Conservation (phyloP, 345 rosid genomes). For the Salix arbutifolia region DNA sequence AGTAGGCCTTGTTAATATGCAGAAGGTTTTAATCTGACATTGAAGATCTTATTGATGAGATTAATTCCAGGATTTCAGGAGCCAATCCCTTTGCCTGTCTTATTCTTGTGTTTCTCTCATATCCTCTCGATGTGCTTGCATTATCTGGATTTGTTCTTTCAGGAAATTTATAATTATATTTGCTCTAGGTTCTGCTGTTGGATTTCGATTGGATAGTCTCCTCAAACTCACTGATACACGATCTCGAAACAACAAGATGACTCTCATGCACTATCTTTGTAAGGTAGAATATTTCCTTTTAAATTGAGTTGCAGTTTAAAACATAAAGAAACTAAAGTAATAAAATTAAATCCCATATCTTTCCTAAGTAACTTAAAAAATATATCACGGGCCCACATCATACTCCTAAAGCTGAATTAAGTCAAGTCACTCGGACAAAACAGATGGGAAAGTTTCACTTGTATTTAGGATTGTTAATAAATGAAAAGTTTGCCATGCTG, state of each 20-base stretch:
- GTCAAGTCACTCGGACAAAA: no score
- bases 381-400: no score
- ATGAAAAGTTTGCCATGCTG: background rate
- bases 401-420: background rate
- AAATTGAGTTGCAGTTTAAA: background rate
- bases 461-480: background rate
- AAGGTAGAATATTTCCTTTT: constrained; percentile 43
- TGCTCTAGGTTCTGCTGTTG: constrained; percentile 74
- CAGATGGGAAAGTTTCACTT: background rate
- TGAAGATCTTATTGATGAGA: background rate
- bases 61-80: background rate
- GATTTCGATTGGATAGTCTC: constrained; percentile 88
- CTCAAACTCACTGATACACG: constrained; percentile 85
- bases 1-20: background rate
- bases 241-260: constrained; percentile 72
- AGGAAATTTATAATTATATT: background rate
- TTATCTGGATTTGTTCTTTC: constrained; percentile 3
- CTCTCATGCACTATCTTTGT: constrained; percentile 92
- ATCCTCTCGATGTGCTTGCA: background rate
- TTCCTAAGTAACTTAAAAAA: no score
- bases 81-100: background rate
- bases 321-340: background rate
- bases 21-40: background rate
- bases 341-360: no score
- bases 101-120: background rate